A percentile compares a stretch with the other conserved stretches of the same genome.
phyloP scores from a whole-genome alignment of 2,329 filamentous ascomycete genomes.

The Botrytis elliptica region DNA sequence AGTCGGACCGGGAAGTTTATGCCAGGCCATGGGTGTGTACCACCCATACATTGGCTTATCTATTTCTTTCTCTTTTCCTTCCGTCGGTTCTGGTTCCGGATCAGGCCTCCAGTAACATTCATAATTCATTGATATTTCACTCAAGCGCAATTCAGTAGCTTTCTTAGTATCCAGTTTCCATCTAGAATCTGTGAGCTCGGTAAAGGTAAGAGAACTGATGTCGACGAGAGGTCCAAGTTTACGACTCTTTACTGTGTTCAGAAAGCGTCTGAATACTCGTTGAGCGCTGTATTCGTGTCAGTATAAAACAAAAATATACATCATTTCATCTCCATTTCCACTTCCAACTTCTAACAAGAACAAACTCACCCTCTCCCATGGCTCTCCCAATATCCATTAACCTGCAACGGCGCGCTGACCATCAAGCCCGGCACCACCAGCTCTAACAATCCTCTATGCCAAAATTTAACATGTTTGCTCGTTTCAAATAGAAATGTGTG shows the following conservation, averaged over 20 bases:
- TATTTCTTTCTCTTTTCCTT: neutral
- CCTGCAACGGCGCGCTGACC: neutral
- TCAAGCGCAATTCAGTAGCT: neutral
- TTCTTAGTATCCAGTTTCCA: neutral
- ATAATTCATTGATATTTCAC: conserved; percentile 7
- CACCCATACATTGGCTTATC: conserved; percentile 3
- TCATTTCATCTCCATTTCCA: neutral
- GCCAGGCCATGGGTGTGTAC: neutral
- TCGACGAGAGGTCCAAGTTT: conserved; percentile 2
- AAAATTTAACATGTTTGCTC: neutral
- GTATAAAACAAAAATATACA: neutral
- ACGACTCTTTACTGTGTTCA: neutral
- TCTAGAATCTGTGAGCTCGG: neutral
- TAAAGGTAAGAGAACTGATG: no score
- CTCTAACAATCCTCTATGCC: neutral
- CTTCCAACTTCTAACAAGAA: neutral
- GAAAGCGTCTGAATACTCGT: neutral
- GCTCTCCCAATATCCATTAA: conserved; percentile 4
- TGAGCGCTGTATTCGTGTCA: neutral
- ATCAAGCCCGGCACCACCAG: neutral
- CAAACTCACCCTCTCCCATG: neutral
- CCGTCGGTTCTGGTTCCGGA: neutral
- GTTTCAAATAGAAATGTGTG: neutral
- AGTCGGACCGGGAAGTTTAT: neutral
- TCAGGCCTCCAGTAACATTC: neutral